Evolutionary conservation across 192 early-diverging fungal genomes (phyloP).

Genomic region (Diversispora epigaea): DNA sequence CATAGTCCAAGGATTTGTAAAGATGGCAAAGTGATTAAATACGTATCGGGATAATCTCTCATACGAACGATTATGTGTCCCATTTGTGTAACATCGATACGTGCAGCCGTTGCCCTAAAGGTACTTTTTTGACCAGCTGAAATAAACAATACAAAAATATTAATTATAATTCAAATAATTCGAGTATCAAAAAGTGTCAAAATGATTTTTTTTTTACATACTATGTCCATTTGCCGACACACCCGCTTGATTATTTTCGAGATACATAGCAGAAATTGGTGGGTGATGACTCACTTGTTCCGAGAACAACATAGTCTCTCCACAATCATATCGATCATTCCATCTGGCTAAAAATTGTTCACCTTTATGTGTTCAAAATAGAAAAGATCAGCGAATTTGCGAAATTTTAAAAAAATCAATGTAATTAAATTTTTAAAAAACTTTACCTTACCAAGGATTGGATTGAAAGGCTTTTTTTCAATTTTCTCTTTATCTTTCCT

Average conservation of each 20-base stretch:
- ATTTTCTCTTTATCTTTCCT: slow-evolving; percentile 67
- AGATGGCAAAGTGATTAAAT: slow-evolving; percentile 71
- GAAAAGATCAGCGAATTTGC: too few relatives aligned
- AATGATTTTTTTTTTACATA: too few relatives aligned
- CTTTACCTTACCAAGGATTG: slow-evolving; percentile 21
- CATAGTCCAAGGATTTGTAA: slow-evolving; percentile 76
- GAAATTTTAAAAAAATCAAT: too few relatives aligned
- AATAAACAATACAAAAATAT: slow-evolving; percentile 4
- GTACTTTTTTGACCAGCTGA: slow-evolving; percentile 67
- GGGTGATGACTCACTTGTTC: slow-evolving; percentile 77
- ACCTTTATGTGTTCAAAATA: slow-evolving; percentile 36
- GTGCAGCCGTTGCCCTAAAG: slow-evolving; percentile 71
- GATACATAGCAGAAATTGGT: slow-evolving; percentile 66
- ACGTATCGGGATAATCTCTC: slow-evolving; percentile 60
- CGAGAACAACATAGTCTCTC: slow-evolving; percentile 56
- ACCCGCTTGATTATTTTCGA: slow-evolving; percentile 60
- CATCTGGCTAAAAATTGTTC: slow-evolving; percentile 66
- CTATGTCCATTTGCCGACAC: slow-evolving; percentile 63
- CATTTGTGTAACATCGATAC: slow-evolving; percentile 67
- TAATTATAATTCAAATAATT: neutral
- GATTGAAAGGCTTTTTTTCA: slow-evolving; percentile 74
- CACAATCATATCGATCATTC: slow-evolving; percentile 50
- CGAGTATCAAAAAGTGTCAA: neutral
- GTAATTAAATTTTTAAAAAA: too few relatives aligned
- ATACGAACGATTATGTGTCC: slow-evolving; percentile 71